phyloP scores from a whole-genome alignment of 2,329 filamentous ascomycete genomes.

The Septoria petroselini region DNA sequence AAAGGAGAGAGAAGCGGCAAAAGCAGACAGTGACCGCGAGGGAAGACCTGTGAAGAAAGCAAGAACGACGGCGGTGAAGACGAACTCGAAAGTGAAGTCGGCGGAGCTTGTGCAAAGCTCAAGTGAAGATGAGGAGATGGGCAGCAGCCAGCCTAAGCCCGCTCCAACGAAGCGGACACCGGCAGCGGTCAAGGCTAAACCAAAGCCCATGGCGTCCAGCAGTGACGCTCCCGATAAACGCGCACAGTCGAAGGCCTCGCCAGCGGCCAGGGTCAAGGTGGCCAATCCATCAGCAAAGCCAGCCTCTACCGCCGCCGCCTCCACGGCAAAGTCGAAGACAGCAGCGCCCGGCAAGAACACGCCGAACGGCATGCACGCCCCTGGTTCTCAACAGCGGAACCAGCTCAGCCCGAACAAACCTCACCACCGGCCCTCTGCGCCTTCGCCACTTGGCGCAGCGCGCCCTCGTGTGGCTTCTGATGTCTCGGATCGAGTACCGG shows the following conservation, averaged over 20 bases:
- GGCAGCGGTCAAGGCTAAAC: conserved; percentile 23
- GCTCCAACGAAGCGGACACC: conserved; percentile 18
- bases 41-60: conserved; percentile 31
- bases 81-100: conserved; percentile 50
- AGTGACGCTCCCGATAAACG: conserved; percentile 28
- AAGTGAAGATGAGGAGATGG: conserved; percentile 43
- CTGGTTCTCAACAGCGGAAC: conserved; percentile 34
- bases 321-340: conserved; percentile 13
- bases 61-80: conserved; percentile 33
- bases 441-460: conserved; percentile 60
- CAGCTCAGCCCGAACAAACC: conserved; percentile 41
- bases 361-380: conserved; percentile 29
- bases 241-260: conserved; percentile 13
- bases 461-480: conserved; percentile 61
- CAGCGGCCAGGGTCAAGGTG: conserved; percentile 2
- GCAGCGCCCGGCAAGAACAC: conserved; percentile 29
- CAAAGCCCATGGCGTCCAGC: conserved; percentile 18
- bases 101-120: conserved; percentile 54
- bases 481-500: conserved; percentile 37
- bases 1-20: conserved; percentile 38
- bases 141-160: conserved; percentile 26
- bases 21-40: conserved; percentile 34
- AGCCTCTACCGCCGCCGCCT: not conserved
- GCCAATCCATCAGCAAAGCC: not conserved
- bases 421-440: conserved; percentile 57